Conservation (phyloP, 345 rosid species). For the Bruguiera sexangula region DNA sequence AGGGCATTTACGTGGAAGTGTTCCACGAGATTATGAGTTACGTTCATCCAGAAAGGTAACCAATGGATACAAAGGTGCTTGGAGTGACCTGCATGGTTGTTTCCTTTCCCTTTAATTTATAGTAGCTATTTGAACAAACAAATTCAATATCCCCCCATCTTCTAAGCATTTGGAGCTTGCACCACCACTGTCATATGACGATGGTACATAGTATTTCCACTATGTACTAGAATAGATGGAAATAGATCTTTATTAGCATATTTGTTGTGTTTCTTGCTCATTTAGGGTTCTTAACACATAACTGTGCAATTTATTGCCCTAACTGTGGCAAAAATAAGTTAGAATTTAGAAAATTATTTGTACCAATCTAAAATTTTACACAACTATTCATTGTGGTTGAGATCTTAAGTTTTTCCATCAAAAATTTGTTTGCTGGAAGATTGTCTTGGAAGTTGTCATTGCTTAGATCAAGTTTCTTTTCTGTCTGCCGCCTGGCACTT, state of each 20-base stretch:
- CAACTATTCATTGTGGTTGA: slow-evolving; percentile 4
- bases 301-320: not conserved
- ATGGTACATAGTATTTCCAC: too few relatives aligned
- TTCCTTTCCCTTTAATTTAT: not conserved
- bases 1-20: slow-evolving; percentile 61
- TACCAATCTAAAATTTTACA: not conserved
- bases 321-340: not conserved
- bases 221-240: not conserved
- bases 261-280: slow-evolving; percentile 3
- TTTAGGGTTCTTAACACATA: not conserved
- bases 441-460: not conserved
- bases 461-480: not conserved
- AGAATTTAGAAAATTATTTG: not conserved
- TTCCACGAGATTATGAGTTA: slow-evolving; percentile 83
- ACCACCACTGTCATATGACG: too few relatives aligned
- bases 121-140: not conserved
- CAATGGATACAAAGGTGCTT: not conserved
- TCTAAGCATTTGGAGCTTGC: not conserved
- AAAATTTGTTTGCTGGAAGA: not conserved
- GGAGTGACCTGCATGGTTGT: not conserved
- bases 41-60: slow-evolving; percentile 93
- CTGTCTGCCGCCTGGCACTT: slow-evolving; percentile 13
- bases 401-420: slow-evolving; percentile 8
- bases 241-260: not conserved
- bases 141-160: not conserved